Evolutionary conservation across 345 rosid genomes (phyloP).

Genomic region (Citrus inodora): DNA sequence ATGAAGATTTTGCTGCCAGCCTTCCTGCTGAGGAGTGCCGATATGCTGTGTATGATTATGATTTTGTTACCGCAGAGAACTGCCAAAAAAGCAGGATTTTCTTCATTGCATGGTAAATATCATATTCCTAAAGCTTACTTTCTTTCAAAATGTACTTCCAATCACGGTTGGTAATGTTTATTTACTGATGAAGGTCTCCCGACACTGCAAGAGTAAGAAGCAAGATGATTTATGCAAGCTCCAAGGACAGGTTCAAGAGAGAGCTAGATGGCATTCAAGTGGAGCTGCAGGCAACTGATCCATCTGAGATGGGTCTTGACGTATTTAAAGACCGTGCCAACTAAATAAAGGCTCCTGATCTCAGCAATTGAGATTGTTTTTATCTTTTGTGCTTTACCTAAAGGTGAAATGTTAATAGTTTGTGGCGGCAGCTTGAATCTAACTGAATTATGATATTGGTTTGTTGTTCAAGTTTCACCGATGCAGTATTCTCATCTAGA

Average conservation of each 20-base stretch:
- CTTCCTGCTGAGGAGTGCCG: constrained; percentile 50
- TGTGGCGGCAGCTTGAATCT: constrained; percentile 31
- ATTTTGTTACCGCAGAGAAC: constrained; percentile 53
- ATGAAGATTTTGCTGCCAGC: constrained; percentile 46
- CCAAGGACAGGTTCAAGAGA: constrained; percentile 29
- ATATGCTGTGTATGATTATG: constrained; percentile 46
- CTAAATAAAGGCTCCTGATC: constrained; percentile 13
- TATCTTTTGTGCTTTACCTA: constrained; percentile 4
- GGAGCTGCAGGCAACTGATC: constrained; percentile 64
- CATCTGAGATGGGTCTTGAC: constrained; percentile 60
- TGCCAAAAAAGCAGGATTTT: constrained; percentile 56
- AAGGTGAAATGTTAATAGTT: constrained; percentile 26
- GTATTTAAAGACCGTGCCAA: constrained; percentile 48
- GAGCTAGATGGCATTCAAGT: constrained; percentile 55
- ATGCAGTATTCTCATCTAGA: constrained; percentile 19
- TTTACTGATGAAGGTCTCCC: constrained; percentile 40
- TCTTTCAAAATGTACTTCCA: not conserved
- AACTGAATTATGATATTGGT: constrained; percentile 24
- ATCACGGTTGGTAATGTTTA: not conserved
- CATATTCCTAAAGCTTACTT: not conserved
- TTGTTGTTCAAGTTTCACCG: constrained; percentile 28
- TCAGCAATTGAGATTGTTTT: not conserved
- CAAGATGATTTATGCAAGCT: constrained; percentile 65
- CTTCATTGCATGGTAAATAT: constrained; percentile 50
- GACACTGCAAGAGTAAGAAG: constrained; percentile 55